phyloP scores from a whole-genome alignment of 495 filamentous ascomycete genomes.

The Mytilinidion resinicola region DNA sequence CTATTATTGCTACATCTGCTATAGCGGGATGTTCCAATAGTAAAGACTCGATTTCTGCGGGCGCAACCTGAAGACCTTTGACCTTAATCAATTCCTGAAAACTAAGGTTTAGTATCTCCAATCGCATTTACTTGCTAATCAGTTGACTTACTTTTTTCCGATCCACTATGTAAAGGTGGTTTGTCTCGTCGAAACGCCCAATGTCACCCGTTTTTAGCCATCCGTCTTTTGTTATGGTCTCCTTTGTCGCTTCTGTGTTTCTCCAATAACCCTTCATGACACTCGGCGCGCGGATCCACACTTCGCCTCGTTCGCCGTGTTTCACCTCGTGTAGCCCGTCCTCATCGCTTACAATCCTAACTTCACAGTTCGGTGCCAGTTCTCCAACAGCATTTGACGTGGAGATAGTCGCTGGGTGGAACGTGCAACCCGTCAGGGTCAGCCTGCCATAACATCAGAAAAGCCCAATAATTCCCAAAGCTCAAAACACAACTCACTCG shows the following conservation, averaged over 20 bases:
- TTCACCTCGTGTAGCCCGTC: constrained; percentile 30
- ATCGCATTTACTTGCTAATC: background rate
- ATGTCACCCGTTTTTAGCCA: constrained; percentile 40
- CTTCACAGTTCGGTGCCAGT: constrained; percentile 61
- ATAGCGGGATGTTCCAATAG: constrained; percentile 36
- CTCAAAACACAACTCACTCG: constrained; percentile 43
- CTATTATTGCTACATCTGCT: constrained; percentile 36
- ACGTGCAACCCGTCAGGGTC: constrained; percentile 59
- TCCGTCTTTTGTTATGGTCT: constrained; percentile 34
- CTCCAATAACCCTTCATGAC: constrained; percentile 42
- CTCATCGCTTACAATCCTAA: constrained; percentile 48
- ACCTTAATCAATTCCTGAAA: constrained; percentile 39
- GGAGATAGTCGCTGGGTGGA: constrained; percentile 45
- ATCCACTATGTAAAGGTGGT: constrained; percentile 39
- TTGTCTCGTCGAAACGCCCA: constrained; percentile 31
- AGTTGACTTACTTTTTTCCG: constrained; percentile 34
- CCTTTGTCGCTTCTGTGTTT: constrained; percentile 34
- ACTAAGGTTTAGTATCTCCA: constrained; percentile 2
- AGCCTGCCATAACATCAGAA: constrained; percentile 36
- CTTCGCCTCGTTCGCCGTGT: constrained; percentile 32
- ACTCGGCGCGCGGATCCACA: constrained; percentile 36
- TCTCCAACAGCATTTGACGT: constrained; percentile 55
- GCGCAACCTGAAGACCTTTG: constrained; percentile 38
- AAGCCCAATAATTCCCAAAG: background rate
- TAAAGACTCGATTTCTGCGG: constrained; percentile 37